Evolutionary conservation across 129 eudicot species (phyloP), one percentile per base, ranked within the genome.

Genomic region (Calendula officinalis): DNA sequence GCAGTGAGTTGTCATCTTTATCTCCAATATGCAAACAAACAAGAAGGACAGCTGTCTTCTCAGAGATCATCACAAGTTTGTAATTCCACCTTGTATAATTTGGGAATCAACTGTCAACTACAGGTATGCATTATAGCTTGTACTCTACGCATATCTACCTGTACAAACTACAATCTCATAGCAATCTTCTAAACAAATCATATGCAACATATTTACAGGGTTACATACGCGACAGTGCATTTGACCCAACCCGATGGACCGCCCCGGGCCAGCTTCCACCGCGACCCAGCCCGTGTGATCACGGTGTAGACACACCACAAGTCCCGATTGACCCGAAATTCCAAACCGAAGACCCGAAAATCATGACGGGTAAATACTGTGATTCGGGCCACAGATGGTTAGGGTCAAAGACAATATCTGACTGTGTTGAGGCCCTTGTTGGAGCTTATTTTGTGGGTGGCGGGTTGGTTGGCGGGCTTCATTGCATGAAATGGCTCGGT

Each of bases 351-450:
- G 89, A 88, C 52, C 63, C 70, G 17, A 80, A 86, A 57, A 37
- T 76, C 12, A 33, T 75, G 68, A 36, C 80, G 9, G 92, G 92
- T 38, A 94, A 85, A 78, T 67, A 66, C 39, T 94, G 99, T 47
- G 99, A 94, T 64, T 70, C 16, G 75, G 95, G 99, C 43, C 99
- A 94, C 30, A 62, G 96, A 62, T 94, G 99, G 99, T 71, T 94
- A 83, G 81, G 74, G 33, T 94, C 99, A 12, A 94, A 88, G 62
- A 83, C 90, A n/a, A 44, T 94, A 12, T 72, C 99, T 4, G 99
- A 94, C 67, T 94, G 99, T 65, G 95, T 83, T 49, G 99, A 94
- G 68, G 99, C 96, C 13, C 87, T 94, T 6, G 81, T 94, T 33
- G 99, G 99, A 55, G 99, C 99, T 17, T 88, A 88, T 74, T 88